Conservation (phyloP, 306 rosid species). For the peach (Prunus persica) region Prunus_persica_NCBIv2 NC_034009.1:2400501-2401000, state of each 20-base stretch:
- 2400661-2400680: constrained; percentile 32
- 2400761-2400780: neutral
- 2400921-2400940: neutral
- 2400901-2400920: constrained; percentile 17
- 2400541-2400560: constrained; percentile 1
- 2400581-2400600: neutral
- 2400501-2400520: neutral
- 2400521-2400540: neutral
- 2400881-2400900: constrained; percentile 8
- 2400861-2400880: constrained; percentile 43
- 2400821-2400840: neutral
- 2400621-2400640: too few relatives aligned
- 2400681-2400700: constrained; percentile 37
- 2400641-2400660: neutral
- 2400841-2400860: constrained; percentile 14
- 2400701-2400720: constrained; percentile 17
- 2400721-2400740: constrained; percentile 9
- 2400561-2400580: neutral
- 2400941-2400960: neutral
- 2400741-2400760: constrained; percentile 24
- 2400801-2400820: neutral
- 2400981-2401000: neutral
- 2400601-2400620: neutral
- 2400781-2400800: neutral
- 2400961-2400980: neutral